Evolutionary conservation across 2,329 filamentous ascomycete species (phyloP), one percentile per base, ranked within the genome.

Genomic region (Epichloe gansuensis): DNA sequence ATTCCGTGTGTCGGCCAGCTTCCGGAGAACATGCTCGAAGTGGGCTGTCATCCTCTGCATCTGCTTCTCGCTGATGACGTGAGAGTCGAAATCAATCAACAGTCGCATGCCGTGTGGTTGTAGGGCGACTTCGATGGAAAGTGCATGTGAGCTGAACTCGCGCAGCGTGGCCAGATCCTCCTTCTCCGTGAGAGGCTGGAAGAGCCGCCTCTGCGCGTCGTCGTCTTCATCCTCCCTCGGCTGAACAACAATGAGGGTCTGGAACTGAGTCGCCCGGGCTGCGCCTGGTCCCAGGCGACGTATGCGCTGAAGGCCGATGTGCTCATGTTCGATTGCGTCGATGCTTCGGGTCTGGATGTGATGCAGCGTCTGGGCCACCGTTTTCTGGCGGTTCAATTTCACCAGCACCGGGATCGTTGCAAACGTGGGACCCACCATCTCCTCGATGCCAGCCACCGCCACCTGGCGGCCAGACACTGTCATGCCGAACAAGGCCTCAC

Each of bases 401-500:
- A 59, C 54, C 9, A 57, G 45, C 9, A 59, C 27, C 0, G 63
- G 56, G 0, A 66, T 56, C 0, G 61, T 64, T 13, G 61, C 57
- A 13, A 67, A 59, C 0, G 60, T 57, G 4, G 64, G 64, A 0
- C 60, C 65, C 3, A 57, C 55, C 3, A 65, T 57, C 21, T 53
- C 50, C 34, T 63, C 59, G 2, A 67, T 58, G 9, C 61, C 61
- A 0, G 53, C 38, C 0, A 67, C 49, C 1, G 58, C 51, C 1
- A 58, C 58, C n/a, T 61, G 55, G 3, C 64, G 59, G 1, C 65
- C 64, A 0, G 57, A 56, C 1, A 64, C 53, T 3, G 61, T 59
- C 1, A 53, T 52, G 1, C 63, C 65, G 43, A 64, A 66, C 8
- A 61, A 17, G 1, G 60, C 53, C 42, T 74, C 70, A 15, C 17